Evolutionary conservation across 176 grass and related monocot species (phyloP).

Genomic region (Thinopyrum elongatum): DNA sequence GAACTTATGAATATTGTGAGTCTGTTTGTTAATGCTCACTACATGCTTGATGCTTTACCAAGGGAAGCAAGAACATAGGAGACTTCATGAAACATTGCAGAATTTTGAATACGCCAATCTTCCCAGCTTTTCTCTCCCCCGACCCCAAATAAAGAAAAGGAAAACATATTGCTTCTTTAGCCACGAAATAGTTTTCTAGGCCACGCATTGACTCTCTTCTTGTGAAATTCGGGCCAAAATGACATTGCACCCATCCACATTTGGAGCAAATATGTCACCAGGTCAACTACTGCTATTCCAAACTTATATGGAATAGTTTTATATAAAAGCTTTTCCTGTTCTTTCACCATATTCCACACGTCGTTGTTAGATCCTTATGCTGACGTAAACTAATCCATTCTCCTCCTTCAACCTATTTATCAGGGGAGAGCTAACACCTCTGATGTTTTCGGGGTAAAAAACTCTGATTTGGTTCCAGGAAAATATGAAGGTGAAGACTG

Average conservation of each 20-base stretch:
- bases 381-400: constrained; percentile 19
- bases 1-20: background rate
- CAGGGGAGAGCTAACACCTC: constrained; percentile 80
- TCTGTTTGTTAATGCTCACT: background rate
- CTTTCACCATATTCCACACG: background rate
- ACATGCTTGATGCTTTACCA: background rate
- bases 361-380: background rate
- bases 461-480: constrained; percentile 91
- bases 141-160: background rate
- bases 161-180: background rate
- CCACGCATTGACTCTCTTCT: background rate
- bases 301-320: background rate
- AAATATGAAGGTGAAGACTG: constrained; percentile 81
- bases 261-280: background rate
- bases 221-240: background rate
- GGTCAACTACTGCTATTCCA: background rate
- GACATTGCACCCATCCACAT: background rate
- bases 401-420: constrained; percentile 12
- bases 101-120: background rate
- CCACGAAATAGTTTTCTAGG: constrained; percentile 9
- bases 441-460: constrained; percentile 82
- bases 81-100: background rate
- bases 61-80: background rate
- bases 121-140: background rate
- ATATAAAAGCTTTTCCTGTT: constrained; percentile 10